Percentiles rank a stretch among this genome's conserved stretches.
Conservation (phyloP, 1,139 yeast species). For the Hansenula sp. region DNA sequence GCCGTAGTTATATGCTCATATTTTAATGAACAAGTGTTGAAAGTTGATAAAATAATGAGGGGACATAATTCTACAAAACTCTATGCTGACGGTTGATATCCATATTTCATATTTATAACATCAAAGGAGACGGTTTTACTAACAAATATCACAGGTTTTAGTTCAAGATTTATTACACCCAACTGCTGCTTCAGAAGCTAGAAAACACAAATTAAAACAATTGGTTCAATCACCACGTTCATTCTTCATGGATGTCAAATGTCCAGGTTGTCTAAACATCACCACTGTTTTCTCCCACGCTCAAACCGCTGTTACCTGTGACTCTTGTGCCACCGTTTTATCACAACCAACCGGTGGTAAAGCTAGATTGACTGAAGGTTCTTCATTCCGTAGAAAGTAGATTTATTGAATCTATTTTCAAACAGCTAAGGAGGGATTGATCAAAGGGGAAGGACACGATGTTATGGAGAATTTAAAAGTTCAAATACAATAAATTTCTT, state of each 20-base stretch:
- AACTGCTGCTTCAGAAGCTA: constrained; percentile 91
- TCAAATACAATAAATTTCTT: not conserved
- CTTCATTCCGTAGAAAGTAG: constrained; percentile 99
- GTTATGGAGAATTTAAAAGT: not conserved
- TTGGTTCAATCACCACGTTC: constrained; percentile 98
- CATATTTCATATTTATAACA: not conserved
- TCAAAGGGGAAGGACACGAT: not conserved
- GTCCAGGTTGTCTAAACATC: constrained; percentile 99
- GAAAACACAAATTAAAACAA: constrained; percentile 95
- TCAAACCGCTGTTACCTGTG: constrained; percentile 99
- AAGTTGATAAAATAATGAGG: too few species aligned
- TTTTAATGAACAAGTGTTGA: too few species aligned
- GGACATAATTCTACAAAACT: not conserved
- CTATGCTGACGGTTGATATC: not conserved
- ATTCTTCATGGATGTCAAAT: constrained; percentile 98
- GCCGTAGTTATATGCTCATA: too few species aligned
- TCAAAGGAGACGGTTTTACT: constrained; percentile 11
- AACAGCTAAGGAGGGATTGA: not conserved
- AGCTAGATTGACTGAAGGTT: constrained; percentile 98
- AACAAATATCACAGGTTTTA: constrained; percentile 56
- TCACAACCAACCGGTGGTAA: constrained; percentile 99
- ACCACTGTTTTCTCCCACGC: constrained; percentile 99
- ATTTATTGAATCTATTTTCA: constrained; percentile 9
- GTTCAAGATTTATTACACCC: constrained; percentile 99
- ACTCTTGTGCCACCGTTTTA: constrained; percentile 95